phyloP scores from a whole-genome alignment of 768 basidiomycete genomes.

The Tricholoma sp. region DNA sequence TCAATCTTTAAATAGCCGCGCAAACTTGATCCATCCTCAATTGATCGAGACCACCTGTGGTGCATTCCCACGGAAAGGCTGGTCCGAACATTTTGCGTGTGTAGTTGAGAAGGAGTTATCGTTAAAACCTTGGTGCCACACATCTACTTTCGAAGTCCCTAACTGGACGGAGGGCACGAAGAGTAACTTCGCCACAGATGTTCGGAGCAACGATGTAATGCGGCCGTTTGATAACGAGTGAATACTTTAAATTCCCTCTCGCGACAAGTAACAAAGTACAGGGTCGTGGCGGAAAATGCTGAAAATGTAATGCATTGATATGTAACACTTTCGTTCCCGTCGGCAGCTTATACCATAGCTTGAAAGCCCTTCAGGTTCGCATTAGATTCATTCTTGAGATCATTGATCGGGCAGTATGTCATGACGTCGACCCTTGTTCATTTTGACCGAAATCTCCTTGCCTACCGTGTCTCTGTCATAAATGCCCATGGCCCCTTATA shows the following conservation, averaged over 20 bases:
- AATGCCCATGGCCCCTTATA: no score
- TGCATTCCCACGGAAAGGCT: conserved; percentile 38
- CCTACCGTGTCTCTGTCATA: not conserved
- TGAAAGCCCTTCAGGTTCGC: not conserved
- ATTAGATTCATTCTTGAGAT: not conserved
- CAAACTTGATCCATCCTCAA: conserved; percentile 35
- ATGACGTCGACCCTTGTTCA: not conserved
- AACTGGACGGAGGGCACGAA: conserved; percentile 37
- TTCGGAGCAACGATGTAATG: conserved; percentile 40
- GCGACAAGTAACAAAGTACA: not conserved
- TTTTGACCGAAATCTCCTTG: not conserved
- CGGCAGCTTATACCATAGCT: not conserved
- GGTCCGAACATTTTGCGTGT: conserved; percentile 38
- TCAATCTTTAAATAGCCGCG: conserved; percentile 26
- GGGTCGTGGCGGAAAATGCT: no score
- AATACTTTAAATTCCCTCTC: not conserved
- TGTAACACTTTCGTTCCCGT: no score
- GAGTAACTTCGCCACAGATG: conserved; percentile 44
- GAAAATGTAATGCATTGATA: no score
- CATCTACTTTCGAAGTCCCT: conserved; percentile 41
- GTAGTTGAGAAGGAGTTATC: conserved; percentile 40
- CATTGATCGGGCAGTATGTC: not conserved
- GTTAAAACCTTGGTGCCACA: conserved; percentile 48
- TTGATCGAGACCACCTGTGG: conserved; percentile 37
- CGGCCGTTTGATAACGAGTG: conserved; percentile 33